Conservation (phyloP, 2,329 filamentous ascomycete species). For the Cladophialophora yegresii region DNA sequence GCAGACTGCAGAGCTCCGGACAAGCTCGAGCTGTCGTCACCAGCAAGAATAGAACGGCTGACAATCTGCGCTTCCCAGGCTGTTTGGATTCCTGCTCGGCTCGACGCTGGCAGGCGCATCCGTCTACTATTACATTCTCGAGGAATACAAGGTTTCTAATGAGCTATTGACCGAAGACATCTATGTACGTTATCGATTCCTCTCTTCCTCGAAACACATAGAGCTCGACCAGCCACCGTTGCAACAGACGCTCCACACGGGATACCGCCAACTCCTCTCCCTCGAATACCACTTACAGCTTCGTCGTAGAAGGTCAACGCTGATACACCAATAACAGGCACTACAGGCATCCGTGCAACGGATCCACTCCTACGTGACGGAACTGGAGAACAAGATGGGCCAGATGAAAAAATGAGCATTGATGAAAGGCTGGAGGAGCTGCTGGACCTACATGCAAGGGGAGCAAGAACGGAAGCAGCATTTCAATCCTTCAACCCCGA, state of each 20-base stretch:
- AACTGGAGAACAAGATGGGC: conserved; percentile 77
- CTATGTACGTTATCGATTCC: conserved; percentile 66
- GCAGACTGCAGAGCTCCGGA: background rate
- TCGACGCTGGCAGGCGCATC: conserved; percentile 74
- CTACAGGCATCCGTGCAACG: conserved; percentile 84
- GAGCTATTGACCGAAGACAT: conserved; percentile 94
- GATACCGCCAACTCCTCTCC: background rate
- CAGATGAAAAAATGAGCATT: conserved; percentile 40
- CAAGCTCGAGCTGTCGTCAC: conserved; percentile 10
- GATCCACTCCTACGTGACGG: conserved; percentile 79
- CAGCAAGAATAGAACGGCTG: conserved; percentile 13
- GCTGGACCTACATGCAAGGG: background rate
- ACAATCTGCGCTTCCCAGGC: conserved; percentile 52
- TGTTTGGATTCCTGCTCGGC: conserved; percentile 90
- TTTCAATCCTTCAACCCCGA: background rate
- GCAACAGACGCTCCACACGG: background rate
- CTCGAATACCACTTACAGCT: background rate
- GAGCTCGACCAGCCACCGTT: background rate
- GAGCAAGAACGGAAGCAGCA: background rate
- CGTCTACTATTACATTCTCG: conserved; percentile 88
- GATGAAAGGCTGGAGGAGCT: background rate
- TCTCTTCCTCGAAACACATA: background rate
- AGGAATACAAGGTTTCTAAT: conserved; percentile 92
- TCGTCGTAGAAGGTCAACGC: conserved; percentile 12
- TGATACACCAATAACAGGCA: conserved; percentile 57